These are phyloP conservation scores for Allium cepa DNA, from an alignment of 106 monocot species.

Conservation along the genomic window DNA sequence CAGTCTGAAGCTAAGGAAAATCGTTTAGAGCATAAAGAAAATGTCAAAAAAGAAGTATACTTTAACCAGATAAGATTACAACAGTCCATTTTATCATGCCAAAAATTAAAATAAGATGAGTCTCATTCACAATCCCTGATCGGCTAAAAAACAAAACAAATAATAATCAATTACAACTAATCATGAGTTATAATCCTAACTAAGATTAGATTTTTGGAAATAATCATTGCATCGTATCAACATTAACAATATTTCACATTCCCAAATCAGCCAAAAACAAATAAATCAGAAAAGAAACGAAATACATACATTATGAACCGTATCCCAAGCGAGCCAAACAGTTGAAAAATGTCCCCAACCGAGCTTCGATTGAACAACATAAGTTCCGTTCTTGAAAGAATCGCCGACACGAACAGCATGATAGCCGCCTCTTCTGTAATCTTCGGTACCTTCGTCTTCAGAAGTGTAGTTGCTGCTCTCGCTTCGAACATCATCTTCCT, in stretches of 20 bases:
- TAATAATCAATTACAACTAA: too few relatives aligned
- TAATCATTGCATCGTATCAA: too few relatives aligned
- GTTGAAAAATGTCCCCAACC: slow-evolving; percentile 99
- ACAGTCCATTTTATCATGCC: too few relatives aligned
- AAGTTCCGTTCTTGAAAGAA: slow-evolving; percentile 87
- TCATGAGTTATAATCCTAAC: too few relatives aligned
- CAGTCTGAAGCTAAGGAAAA: too few relatives aligned
- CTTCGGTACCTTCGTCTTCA: slow-evolving; percentile 97
- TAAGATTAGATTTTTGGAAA: too few relatives aligned
- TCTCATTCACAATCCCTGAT: too few relatives aligned
- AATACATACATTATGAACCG: slow-evolving; percentile 52
- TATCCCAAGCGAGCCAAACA: slow-evolving; percentile 99
- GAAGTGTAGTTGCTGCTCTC: slow-evolving; percentile 83
- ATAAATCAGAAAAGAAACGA: neutral
- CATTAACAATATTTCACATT: neutral
- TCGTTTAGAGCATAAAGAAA: too few relatives aligned
- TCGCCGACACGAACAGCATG: slow-evolving; percentile 89
- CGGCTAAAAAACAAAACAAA: too few relatives aligned
- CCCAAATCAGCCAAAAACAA: neutral
- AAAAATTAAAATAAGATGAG: too few relatives aligned
- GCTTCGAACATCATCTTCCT: slow-evolving; percentile 42
- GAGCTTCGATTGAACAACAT: slow-evolving; percentile 94
- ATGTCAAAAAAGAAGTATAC: too few relatives aligned
- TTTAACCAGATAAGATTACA: too few relatives aligned
- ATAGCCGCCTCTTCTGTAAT: slow-evolving; percentile 92